phyloP scores from a whole-genome alignment of 2,329 filamentous ascomycete species.

The Podosphaera xanthii region DNA sequence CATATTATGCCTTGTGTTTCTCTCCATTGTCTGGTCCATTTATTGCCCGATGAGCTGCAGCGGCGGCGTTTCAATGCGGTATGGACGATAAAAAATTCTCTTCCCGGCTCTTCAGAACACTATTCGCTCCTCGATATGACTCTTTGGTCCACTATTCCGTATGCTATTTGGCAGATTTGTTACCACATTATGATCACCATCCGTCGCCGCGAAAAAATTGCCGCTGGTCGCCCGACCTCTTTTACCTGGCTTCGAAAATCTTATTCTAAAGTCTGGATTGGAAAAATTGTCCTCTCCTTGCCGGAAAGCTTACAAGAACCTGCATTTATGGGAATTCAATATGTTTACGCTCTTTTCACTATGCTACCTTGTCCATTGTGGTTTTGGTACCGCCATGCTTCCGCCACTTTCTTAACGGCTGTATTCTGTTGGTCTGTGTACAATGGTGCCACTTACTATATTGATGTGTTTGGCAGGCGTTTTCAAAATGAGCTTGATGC shows the following conservation, averaged over 20 bases:
- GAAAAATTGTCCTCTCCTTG: slow-evolving; percentile 58
- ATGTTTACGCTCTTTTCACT: slow-evolving; percentile 68
- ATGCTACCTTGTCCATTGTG: slow-evolving; percentile 89
- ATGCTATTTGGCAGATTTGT: slow-evolving; percentile 72
- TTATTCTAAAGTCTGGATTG: slow-evolving; percentile 76
- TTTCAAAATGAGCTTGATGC: slow-evolving; percentile 92
- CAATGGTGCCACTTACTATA: slow-evolving; percentile 94
- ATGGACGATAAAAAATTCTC: slow-evolving; percentile 50
- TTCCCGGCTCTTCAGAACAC: slow-evolving; percentile 50
- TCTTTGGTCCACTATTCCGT: slow-evolving; percentile 80
- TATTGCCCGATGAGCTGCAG: slow-evolving; percentile 44
- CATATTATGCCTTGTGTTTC: slow-evolving; percentile 97
- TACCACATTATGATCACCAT: slow-evolving; percentile 96
- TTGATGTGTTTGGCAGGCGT: slow-evolving; percentile 87
- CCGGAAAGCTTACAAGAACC: slow-evolving; percentile 59
- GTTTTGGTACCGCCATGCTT: slow-evolving; percentile 76
- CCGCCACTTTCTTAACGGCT: slow-evolving; percentile 47
- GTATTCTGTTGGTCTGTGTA: slow-evolving; percentile 94
- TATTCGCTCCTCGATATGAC: slow-evolving; percentile 74
- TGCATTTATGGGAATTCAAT: slow-evolving; percentile 93
- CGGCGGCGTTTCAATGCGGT: slow-evolving; percentile 59
- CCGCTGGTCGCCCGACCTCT: slow-evolving; percentile 79
- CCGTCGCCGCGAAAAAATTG: slow-evolving; percentile 84
- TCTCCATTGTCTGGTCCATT: slow-evolving; percentile 76
- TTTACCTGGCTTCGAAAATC: slow-evolving; percentile 92